A percentile compares a stretch with the other conserved stretches of the same genome.
These are phyloP conservation scores for Knufia petricola DNA, from an alignment of 2,329 filamentous ascomycete species.

Conservation along the genomic window DNA sequence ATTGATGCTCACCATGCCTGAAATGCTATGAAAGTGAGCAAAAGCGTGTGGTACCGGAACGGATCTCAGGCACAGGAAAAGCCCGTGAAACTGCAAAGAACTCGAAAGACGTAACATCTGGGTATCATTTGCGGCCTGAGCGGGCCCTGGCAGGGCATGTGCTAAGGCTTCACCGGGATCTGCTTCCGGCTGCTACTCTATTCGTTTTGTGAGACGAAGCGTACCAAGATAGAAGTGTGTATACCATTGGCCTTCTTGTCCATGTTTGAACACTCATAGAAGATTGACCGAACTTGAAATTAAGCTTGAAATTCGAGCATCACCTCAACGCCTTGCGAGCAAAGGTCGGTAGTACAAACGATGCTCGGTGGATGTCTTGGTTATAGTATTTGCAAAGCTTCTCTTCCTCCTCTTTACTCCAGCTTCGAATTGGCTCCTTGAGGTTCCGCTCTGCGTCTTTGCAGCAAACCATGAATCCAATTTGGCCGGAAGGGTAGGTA, in stretches of 20 bases:
- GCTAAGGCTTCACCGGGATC: neutral
- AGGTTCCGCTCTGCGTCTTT: constrained; percentile 82
- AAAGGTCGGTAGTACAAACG: constrained; percentile 88
- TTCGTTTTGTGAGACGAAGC: neutral
- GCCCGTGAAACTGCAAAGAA: neutral
- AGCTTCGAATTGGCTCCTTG: constrained; percentile 71
- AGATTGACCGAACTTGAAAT: no score
- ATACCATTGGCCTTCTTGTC: neutral
- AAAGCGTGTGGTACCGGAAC: neutral
- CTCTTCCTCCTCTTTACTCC: constrained; percentile 80
- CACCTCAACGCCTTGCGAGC: constrained; percentile 61
- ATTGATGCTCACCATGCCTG: neutral
- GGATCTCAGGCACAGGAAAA: neutral
- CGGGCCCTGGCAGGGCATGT: neutral
- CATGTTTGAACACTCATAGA: neutral
- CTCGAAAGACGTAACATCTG: neutral
- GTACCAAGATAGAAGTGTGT: neutral
- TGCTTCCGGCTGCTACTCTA: neutral
- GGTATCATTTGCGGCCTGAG: neutral
- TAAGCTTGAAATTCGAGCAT: no score
- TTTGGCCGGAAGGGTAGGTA: constrained; percentile 97
- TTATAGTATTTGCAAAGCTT: constrained; percentile 96
- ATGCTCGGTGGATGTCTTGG: constrained; percentile 87
- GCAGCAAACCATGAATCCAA: constrained; percentile 99
- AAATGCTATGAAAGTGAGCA: neutral